A percentile compares a stretch with the other conserved stretches of the same genome.
phyloP scores from a whole-genome alignment of 768 basidiomycete genomes.

The Cubamyces sp. region DNA sequence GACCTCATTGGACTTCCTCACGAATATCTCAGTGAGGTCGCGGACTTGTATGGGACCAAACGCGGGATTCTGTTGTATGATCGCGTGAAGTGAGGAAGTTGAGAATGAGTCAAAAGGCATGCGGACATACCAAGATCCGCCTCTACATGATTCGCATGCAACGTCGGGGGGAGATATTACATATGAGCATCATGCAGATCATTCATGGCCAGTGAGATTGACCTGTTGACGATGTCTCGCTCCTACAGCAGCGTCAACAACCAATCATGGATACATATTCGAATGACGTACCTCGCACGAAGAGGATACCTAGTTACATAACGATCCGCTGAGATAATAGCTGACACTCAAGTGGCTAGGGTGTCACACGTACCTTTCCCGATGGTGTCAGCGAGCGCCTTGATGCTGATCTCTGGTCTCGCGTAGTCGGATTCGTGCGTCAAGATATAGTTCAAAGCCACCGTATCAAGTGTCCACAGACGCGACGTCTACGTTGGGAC shows the following conservation, averaged over 20 bases:
- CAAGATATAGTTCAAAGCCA: constrained; percentile 67
- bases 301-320: neutral
- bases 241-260: neutral
- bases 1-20: constrained; percentile 58
- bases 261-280: neutral
- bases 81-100: neutral
- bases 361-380: neutral
- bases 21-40: constrained; percentile 57
- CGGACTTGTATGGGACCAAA: constrained; percentile 65
- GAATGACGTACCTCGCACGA: neutral
- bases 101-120: too few relatives aligned
- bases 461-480: constrained; percentile 48
- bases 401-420: constrained; percentile 51
- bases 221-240: neutral
- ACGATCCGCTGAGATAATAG: too few relatives aligned
- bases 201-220: too few relatives aligned
- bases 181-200: too few relatives aligned
- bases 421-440: constrained; percentile 57
- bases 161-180: neutral
- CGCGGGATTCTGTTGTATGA: constrained; percentile 55
- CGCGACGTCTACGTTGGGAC: neutral
- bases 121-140: constrained; percentile 35
- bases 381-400: neutral
- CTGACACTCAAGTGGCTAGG: neutral
- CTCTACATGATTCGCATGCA: neutral